Evolutionary conservation across 352 stramenopile species (phyloP), one percentile per base, ranked within the genome.

Genomic region (Blastocystis sp.): DNA sequence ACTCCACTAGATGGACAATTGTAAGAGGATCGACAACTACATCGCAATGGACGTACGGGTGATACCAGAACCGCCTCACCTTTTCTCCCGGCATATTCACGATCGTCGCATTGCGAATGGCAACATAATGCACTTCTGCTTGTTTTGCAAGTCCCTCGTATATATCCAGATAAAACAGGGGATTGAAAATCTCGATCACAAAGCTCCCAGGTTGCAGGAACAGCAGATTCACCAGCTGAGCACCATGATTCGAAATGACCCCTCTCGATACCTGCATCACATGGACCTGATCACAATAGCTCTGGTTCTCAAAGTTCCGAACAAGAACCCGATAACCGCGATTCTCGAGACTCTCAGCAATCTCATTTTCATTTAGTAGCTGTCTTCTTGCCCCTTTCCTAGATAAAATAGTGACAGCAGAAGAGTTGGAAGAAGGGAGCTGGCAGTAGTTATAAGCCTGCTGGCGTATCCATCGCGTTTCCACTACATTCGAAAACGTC

Each of bases 151-250:
- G 13, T 59, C 20, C 50, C 11, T n/a, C 11, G 50, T 59, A 59
- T 2, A 59, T 59, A 59, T 59, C 50, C 9, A 39, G 24, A 39
- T 45, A 45, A 37, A 73, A 73, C 13, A 47, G n/a, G 6, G 63
- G 63, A 37, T 73, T 73, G 5, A 73, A 30, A 16, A 73, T 34
- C 63, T 73, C 63, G 63, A 73, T 73, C n/a, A 73, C 63, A 41
- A 37, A 26, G 39, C 63, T 73, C 20, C 63, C 63, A 30, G 18
- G 30, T 3, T 73, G 63, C 20, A 73, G n/a, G 30, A 73, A 73
- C 63, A 73, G 24, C 9, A 73, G 30, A 45, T 73, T 73, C 24
- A 30, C 39, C 20, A 73, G 63, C 26, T 73, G 63, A 16, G 30
- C 39, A 11, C 63, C 63, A 45, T 73, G 63, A 16, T 47, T 73